Conservation (phyloP, 225 moss, liverwort and hornwort genomes). For the Asterella californica region DNA sequence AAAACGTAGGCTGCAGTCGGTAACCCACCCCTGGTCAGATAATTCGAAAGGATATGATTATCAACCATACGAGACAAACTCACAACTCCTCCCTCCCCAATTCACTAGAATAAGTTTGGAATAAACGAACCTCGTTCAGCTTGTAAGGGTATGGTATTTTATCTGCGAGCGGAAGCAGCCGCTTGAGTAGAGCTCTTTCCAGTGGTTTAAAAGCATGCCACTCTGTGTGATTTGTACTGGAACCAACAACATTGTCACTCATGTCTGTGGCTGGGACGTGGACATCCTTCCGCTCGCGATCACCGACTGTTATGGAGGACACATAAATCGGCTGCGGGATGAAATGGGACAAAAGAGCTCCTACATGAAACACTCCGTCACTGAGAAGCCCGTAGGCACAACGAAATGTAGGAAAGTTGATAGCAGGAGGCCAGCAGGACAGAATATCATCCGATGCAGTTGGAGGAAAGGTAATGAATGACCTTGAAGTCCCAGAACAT, state of each 20-base stretch:
- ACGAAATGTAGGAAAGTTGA: no score
- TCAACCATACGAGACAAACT: background rate
- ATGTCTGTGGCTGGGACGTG: constrained; percentile 24
- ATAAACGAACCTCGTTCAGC: constrained; percentile 55
- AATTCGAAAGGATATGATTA: background rate
- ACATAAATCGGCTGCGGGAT: constrained; percentile 68
- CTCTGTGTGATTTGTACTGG: background rate
- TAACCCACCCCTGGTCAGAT: background rate
- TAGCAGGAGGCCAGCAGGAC: constrained; percentile 14
- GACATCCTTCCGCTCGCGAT: constrained; percentile 25
- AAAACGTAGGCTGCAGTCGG: constrained; percentile 53
- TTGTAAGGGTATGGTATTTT: constrained; percentile 54
- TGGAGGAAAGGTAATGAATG: background rate
- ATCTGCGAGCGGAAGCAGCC: constrained; percentile 50
- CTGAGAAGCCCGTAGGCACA: background rate
- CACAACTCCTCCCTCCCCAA: background rate
- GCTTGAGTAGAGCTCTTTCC: constrained; percentile 58
- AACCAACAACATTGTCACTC: background rate
- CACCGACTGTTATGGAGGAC: constrained; percentile 65
- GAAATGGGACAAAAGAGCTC: constrained; percentile 79
- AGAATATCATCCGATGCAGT: background rate
- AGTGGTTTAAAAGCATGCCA: constrained; percentile 35
- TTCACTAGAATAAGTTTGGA: background rate
- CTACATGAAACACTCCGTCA: constrained; percentile 35
- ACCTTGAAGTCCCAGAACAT: constrained; percentile 94